Evolutionary conservation across 1,284 basidiomycete species (phyloP).

Genomic region (Schizophyllum amplum): DNA sequence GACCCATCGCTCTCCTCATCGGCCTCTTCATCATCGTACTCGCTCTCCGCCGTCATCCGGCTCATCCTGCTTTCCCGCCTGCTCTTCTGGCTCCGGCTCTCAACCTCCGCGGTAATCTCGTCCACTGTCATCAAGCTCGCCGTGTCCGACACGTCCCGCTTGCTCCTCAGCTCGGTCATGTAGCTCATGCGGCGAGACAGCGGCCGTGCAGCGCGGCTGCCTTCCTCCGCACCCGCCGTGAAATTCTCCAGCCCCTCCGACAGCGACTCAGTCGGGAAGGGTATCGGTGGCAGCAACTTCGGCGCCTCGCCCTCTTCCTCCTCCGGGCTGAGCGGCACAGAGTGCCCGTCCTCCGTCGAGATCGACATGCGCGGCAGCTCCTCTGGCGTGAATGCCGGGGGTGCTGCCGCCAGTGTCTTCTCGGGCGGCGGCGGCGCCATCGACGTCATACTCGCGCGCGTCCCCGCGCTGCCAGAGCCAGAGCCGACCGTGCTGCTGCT

Average conservation of each 20-base stretch:
- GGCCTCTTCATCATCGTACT: neutral
- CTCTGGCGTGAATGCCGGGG: constrained; percentile 28
- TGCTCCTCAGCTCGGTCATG: constrained; percentile 70
- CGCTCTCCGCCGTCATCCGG: neutral
- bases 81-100: constrained; percentile 56
- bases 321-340: constrained; percentile 40
- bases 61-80: constrained; percentile 34
- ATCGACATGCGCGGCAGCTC: constrained; percentile 61
- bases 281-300: constrained; percentile 74
- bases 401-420: constrained; percentile 15
- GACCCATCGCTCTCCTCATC: constrained; percentile 17
- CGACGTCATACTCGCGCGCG: constrained; percentile 43
- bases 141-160: constrained; percentile 79
- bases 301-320: constrained; percentile 35
- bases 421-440: constrained; percentile 29
- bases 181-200: constrained; percentile 70
- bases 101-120: constrained; percentile 95
- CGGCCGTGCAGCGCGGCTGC: constrained; percentile 34
- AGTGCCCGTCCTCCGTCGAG: constrained; percentile 59
- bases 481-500: constrained; percentile 65
- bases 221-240: constrained; percentile 24
- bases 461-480: constrained; percentile 21
- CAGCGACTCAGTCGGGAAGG: constrained; percentile 69
- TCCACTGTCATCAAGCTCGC: constrained; percentile 94
- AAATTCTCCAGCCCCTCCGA: constrained; percentile 66